Base-by-base conservation (phyloP, 768 basidiomycete species). In the Macrolepiota dolichaula region DNA sequence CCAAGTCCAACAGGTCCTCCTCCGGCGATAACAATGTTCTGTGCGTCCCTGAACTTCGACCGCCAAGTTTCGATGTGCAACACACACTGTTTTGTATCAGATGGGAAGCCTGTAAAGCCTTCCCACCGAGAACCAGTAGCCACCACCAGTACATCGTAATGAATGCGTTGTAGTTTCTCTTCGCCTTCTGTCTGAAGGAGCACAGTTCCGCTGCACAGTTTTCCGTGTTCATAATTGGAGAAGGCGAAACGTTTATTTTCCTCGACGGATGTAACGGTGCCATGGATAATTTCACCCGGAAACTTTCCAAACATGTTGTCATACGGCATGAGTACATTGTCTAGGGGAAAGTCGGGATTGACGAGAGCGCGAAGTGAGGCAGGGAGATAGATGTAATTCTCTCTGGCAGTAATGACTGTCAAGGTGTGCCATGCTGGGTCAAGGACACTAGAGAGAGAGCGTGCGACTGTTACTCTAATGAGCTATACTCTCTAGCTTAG, bases 81-180 rank as follows among this genome's bases (percentile, higher is more conserved):
- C 50, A 64, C 51, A 47, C 65, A 66, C 22, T 57, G 36, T 4
- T 59, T 37, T 36, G 62, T 57, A 10, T 59, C 67, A 13, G 66
- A 60, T 1, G 77, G 77, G 29, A 77, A 67, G 2, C 69, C 63
- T 9, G 78, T 52, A 1, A 73, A 68, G 0, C 80, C 83, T 17
- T 67, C 70, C 81, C 81, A 87, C 6, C 62, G 68, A 15, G 76
- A 76, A 1, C 85, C 87, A 0, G 85, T 76, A 0, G 83, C 81
- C 44, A 88, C 70, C n/a, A 86, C 77, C 54, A 88, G 78, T n/a
- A 78, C 72, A 19, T 79, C 76, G 64, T 83, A 87, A 2, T 7
- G 46, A 3, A 62, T 40, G 12, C 29, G 19, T n/a, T 56, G 57
- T 17, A 58, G 25, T 10, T 22, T 59, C 42, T 51, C 49, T 7